Percentiles rank a stretch among this genome's conserved stretches.
Conservation (phyloP, 768 basidiomycete genomes). For the Mycena indigotica region DNA sequence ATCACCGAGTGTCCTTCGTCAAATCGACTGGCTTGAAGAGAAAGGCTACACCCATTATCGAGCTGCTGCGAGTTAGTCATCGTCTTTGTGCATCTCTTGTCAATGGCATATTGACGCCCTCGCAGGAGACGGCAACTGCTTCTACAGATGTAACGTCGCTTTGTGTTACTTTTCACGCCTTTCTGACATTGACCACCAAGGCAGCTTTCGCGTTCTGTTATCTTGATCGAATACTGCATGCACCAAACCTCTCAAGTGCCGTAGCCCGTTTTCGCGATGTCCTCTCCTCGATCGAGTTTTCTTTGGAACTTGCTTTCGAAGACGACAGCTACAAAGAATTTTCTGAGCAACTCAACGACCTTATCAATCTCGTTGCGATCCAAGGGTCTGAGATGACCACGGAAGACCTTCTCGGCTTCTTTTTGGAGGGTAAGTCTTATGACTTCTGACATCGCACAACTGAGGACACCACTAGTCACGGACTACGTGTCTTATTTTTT, state of each 20-base stretch:
- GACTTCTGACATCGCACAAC: not conserved
- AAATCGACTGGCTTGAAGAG: constrained; percentile 70
- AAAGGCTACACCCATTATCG: constrained; percentile 53
- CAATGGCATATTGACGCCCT: not conserved
- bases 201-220: constrained; percentile 83
- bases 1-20: constrained; percentile 60
- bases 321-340: constrained; percentile 21
- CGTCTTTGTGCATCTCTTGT: too few species aligned
- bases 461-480: constrained; percentile 44
- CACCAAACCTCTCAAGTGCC: constrained; percentile 12
- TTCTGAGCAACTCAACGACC: constrained; percentile 14
- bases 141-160: constrained; percentile 74
- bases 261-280: constrained; percentile 19
- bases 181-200: constrained; percentile 21
- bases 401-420: constrained; percentile 10
- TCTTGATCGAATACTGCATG: constrained; percentile 65
- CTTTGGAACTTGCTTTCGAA: constrained; percentile 14
- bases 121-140: constrained; percentile 86
- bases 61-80: constrained; percentile 12
- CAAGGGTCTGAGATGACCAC: constrained; percentile 14
- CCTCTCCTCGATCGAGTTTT: constrained; percentile 10
- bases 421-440: constrained; percentile 12
- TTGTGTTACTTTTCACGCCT: not conserved
- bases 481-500: constrained; percentile 81
- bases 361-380: constrained; percentile 13